A percentile compares a stretch with the other conserved stretches of the same genome.
Conservation (phyloP, 192 early-diverging fungal species). For the Backusella mclennaniae region DNA sequence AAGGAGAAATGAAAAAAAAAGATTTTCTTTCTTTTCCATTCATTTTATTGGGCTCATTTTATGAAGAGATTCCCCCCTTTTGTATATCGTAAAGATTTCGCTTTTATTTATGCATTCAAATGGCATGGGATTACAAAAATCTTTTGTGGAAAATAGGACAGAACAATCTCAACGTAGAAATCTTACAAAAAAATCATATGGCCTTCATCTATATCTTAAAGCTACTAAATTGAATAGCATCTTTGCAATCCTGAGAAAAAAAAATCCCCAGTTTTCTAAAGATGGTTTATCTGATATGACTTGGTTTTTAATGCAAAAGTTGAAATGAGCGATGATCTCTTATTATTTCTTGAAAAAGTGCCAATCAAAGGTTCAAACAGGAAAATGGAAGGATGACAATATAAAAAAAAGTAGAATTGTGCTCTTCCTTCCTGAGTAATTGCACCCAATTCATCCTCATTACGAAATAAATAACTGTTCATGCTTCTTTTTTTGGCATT, state of each 20-base stretch:
- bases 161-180: too few relatives aligned
- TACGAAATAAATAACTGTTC: too few relatives aligned
- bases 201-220: not conserved
- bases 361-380: too few relatives aligned
- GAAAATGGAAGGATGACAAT: too few relatives aligned
- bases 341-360: not conserved
- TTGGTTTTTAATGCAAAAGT: not conserved
- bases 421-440: too few relatives aligned
- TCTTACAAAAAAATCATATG: not conserved
- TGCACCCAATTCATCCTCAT: too few relatives aligned
- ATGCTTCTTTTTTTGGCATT: not conserved
- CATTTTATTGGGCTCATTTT: not conserved
- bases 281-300: not conserved
- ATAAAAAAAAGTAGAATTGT: too few relatives aligned
- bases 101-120: not conserved
- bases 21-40: not conserved
- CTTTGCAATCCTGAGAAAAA: not conserved
- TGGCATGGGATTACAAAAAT: too few relatives aligned
- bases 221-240: not conserved
- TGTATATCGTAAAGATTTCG: not conserved
- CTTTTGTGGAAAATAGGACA: too few relatives aligned
- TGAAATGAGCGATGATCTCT: not conserved
- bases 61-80: not conserved
- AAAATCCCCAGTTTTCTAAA: not conserved
- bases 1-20: not conserved